Evolutionary conservation across 2,329 filamentous ascomycete species (phyloP), one percentile per base, ranked within the genome.

Genomic region (Stenocarpella maydis): DNA sequence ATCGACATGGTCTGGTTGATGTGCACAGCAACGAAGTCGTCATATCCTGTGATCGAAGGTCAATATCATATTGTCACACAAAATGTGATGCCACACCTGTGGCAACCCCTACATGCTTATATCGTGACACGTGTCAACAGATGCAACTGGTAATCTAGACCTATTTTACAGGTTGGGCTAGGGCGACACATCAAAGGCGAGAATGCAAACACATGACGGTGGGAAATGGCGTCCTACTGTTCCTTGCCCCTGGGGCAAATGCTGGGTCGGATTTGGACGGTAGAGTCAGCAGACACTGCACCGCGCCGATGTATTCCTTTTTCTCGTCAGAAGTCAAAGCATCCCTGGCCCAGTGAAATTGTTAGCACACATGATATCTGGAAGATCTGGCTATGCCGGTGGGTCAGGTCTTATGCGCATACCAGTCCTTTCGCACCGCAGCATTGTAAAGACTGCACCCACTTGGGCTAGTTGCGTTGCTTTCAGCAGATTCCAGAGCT

Each of bases 1-100:
- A 86, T 85, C 1, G 64, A 68, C 15, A 78, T 69, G 1, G 85
- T 85, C 71, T 84, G 79, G 60, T 84, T 82, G 68, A 87, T 81
- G 69, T 87, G 85, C 0, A 80, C 78, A 3, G 80, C 83, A 12
- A 85, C 78, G 45, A 82, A 87, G 69, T 87, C 85, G 73, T 87
- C 86, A 34, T 61, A 69, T 21, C 67, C 58, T 63, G n/a, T 4
- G 15, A 37, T 2, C 9, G 1, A 34, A 34, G 6, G 19, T 61
- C 14, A 61, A n/a, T 19, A 2, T 9, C 41, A 5, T 5, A 17
- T 31, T 10, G 14, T 9, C 28, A 21, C 2, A 21, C 2, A 0
- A 31, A 6, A 17, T 31, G 4, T 4, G 31, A n/a, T n/a, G n/a
- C n/a, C n/a, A n/a, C n/a, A n/a, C n/a, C n/a, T n/a, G n/a, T n/a